A percentile compares a stretch with the other conserved stretches of the same genome.
phyloP scores from a whole-genome alignment of 192 early-diverging fungal species.

The Coemansia sp. region DNA sequence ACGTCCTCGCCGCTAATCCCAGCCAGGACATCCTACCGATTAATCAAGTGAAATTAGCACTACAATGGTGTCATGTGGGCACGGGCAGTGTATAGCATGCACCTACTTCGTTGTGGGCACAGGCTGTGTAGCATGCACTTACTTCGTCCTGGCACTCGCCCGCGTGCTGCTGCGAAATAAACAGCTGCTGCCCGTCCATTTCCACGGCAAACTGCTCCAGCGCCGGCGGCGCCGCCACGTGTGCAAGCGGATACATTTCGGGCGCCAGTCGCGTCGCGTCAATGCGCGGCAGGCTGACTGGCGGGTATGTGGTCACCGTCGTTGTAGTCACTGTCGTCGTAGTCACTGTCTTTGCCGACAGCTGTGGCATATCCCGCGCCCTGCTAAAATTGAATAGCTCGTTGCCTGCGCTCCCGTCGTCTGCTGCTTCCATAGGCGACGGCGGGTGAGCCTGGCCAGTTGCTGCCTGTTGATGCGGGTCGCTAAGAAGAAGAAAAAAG shows the following conservation, averaged over 20 bases:
- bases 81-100: too few species aligned
- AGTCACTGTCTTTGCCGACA: constrained; percentile 63
- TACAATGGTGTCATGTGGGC: neutral
- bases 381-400: neutral
- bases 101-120: too few species aligned
- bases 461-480: neutral
- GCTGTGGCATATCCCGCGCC: constrained; percentile 25
- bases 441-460: neutral
- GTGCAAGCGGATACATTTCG: constrained; percentile 72
- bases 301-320: constrained; percentile 81
- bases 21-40: constrained; percentile 29
- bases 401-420: neutral
- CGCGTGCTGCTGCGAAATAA: constrained; percentile 62
- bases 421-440: neutral
- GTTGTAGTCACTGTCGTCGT: constrained; percentile 80
- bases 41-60: neutral
- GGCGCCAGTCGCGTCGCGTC: constrained; percentile 55
- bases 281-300: constrained; percentile 67
- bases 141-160: constrained; percentile 19
- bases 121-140: neutral
- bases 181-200: constrained; percentile 71
- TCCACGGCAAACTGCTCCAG: constrained; percentile 84
- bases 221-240: constrained; percentile 73
- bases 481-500: neutral
- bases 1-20: constrained; percentile 12